Evolutionary conservation across 352 stramenopile genomes (phyloP), one percentile per base, ranked within the genome.

Genomic region (Pythium brachiatum): DNA sequence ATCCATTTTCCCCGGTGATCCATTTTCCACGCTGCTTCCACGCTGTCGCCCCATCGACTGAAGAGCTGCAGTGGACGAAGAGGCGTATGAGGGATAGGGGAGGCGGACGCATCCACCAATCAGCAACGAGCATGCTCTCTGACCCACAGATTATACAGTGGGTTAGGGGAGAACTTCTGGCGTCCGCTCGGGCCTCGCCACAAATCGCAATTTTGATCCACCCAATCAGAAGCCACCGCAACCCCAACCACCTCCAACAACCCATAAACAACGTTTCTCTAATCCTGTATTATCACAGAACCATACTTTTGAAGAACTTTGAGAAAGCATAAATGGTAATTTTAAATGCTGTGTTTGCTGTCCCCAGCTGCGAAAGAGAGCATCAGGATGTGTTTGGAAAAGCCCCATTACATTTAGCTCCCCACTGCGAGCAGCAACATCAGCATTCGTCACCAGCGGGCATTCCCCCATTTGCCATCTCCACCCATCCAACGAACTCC

Each of bases 121-220:
- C 46, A 32, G 8, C 34, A 18, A 12, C 32, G 26, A 21, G 7
- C 15, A 34, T 15, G 16, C 51, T 27, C 32, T 46, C 52, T 66
- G 36, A 60, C 26, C 41, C 60, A 66, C 29, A 66, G 50, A 60
- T 41, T 53, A 34, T 38, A 48, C 34, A 38, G 34, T 11, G 62
- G 74, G 69, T 1, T 81, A 70, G 72, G 74, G 67, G 53, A 78
- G 58, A 72, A 77, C 64, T 75, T 80, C 64, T 86, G 56, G 63
- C 41, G 50, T 34, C 16, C 5, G 4, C 38, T 18, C 5, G 34
- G n/a, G 3, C 31, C 34, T 16, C 56, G 11, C 63, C 63, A 70
- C 63, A 62, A 65, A 62, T 36, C 32, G 2, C 32, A 1, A 12
- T 38, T 27, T 39, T 26, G 9, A 50, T 50, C 53, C 53, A 50